Percentiles rank a stretch among this genome's conserved stretches.
These are phyloP conservation scores for Deinandra increscens DNA, from an alignment of 129 eudicot genomes.

Conservation along the genomic window DNA sequence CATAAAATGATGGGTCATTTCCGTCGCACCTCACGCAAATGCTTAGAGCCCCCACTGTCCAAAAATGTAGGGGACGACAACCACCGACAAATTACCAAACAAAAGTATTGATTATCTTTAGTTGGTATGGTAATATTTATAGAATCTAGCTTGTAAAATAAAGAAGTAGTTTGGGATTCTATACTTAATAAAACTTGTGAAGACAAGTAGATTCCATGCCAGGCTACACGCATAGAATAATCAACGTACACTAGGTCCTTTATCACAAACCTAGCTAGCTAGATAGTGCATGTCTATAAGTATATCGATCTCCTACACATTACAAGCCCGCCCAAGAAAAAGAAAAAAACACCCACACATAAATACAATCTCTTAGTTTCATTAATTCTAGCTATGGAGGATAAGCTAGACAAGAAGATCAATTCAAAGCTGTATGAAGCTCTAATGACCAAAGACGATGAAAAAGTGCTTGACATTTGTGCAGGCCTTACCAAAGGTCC, in stretches of 20 bases:
- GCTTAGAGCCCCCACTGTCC: too few relatives aligned
- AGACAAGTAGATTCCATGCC: background rate
- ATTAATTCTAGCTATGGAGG: background rate
- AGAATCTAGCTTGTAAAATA: too few relatives aligned
- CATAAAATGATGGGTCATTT: too few relatives aligned
- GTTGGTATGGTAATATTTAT: too few relatives aligned
- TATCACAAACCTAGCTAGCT: background rate
- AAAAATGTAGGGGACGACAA: too few relatives aligned
- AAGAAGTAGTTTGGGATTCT: background rate
- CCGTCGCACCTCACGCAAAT: too few relatives aligned
- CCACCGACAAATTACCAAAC: too few relatives aligned
- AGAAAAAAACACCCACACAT: background rate
- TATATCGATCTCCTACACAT: background rate
- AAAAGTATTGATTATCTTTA: too few relatives aligned
- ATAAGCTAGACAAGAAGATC: background rate
- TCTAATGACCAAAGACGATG: slow-evolving; percentile 11
- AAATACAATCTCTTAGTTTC: background rate
- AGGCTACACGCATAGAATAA: background rate
- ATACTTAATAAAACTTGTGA: background rate
- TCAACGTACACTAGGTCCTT: background rate
- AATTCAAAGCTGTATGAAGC: slow-evolving; percentile 7
- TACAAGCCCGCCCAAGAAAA: background rate
- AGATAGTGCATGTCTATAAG: background rate
- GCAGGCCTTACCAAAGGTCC: slow-evolving; percentile 27
- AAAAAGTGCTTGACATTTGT: slow-evolving; percentile 21